Percentiles rank a stretch among this genome's conserved stretches.
These are phyloP conservation scores for Casaregolazyma suthepensis DNA, from an alignment of 1,139 yeast species.

Conservation along the genomic window DNA sequence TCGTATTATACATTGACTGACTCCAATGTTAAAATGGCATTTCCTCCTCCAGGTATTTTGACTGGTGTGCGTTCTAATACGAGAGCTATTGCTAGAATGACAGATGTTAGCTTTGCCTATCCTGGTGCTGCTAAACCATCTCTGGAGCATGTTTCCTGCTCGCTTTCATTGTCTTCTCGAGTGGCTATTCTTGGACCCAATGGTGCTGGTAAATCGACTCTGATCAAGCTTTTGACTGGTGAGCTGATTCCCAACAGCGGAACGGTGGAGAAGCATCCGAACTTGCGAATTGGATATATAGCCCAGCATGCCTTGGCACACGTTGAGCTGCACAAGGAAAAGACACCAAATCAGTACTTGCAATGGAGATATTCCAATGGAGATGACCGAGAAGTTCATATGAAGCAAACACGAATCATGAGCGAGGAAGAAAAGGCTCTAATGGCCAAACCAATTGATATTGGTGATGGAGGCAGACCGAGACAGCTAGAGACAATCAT, in stretches of 20 bases:
- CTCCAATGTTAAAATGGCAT: conserved; percentile 89
- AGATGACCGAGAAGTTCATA: conserved; percentile 92
- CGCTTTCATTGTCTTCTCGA: conserved; percentile 85
- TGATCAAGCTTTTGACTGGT: conserved; percentile 87
- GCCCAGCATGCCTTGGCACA: conserved; percentile 98
- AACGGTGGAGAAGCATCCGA: conserved; percentile 94
- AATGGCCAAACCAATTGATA: conserved; percentile 72
- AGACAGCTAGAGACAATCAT: conserved; percentile 89
- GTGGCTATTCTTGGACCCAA: conserved; percentile 96
- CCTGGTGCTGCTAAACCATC: conserved; percentile 90
- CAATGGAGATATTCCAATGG: conserved; percentile 99
- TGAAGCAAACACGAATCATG: conserved; percentile 88
- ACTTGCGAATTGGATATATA: conserved; percentile 95
- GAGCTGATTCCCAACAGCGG: conserved; percentile 84
- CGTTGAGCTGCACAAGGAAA: conserved; percentile 94
- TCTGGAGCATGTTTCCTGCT: conserved; percentile 70
- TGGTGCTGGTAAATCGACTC: conserved; percentile 98
- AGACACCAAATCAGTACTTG: conserved; percentile 93
- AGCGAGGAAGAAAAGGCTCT: conserved; percentile 75
- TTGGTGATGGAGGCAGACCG: conserved; percentile 84
- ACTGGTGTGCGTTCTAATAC: conserved; percentile 95
- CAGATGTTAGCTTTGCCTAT: conserved; percentile 78
- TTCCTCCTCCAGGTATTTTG: conserved; percentile 96
- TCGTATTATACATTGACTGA: conserved; percentile 94
- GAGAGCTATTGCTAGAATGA: conserved; percentile 89